Percentiles rank a stretch among this genome's conserved stretches.
These are phyloP conservation scores for Pseudonitzschia pungens DNA, from an alignment of 108 stramenopile species.

Conservation along the genomic window DNA sequence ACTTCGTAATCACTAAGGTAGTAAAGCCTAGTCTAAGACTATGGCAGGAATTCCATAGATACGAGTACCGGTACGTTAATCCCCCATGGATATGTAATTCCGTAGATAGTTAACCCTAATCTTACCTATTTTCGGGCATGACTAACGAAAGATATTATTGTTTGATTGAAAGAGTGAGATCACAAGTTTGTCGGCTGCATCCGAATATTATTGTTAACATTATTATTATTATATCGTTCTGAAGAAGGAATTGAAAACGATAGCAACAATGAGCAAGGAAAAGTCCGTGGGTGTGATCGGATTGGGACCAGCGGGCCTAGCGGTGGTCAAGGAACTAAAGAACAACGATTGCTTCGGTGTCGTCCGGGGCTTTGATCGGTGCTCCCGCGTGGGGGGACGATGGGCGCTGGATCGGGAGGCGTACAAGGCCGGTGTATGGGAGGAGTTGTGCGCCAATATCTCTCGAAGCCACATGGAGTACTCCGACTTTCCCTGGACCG, in stretches of 20 bases:
- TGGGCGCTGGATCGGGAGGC: slow-evolving; percentile 6
- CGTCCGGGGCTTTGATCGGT: slow-evolving; percentile 15
- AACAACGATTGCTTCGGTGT: background rate
- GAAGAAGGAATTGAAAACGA: background rate
- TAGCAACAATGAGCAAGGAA: background rate
- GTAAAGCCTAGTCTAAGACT: too few relatives aligned
- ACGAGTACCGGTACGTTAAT: too few relatives aligned
- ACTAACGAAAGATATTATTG: too few relatives aligned
- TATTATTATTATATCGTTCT: too few relatives aligned
- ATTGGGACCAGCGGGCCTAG: slow-evolving; percentile 17
- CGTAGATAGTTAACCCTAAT: too few relatives aligned
- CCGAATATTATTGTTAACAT: too few relatives aligned
- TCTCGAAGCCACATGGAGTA: slow-evolving; percentile 3
- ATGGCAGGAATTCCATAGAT: too few relatives aligned
- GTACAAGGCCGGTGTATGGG: slow-evolving; percentile 3
- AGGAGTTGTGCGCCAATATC: slow-evolving; percentile 12
- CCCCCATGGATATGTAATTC: too few relatives aligned
- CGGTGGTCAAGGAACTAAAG: slow-evolving; percentile 16
- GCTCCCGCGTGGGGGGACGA: slow-evolving; percentile 6
- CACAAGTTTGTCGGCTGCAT: too few relatives aligned
- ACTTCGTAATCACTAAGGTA: too few relatives aligned
- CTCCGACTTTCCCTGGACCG: slow-evolving; percentile 22
- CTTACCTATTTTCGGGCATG: too few relatives aligned
- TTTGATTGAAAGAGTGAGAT: too few relatives aligned
- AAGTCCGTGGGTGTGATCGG: slow-evolving; percentile 18